Base-by-base conservation (phyloP, 805 yeast genomes). In the Teunomyces barrocoloradensis region DNA sequence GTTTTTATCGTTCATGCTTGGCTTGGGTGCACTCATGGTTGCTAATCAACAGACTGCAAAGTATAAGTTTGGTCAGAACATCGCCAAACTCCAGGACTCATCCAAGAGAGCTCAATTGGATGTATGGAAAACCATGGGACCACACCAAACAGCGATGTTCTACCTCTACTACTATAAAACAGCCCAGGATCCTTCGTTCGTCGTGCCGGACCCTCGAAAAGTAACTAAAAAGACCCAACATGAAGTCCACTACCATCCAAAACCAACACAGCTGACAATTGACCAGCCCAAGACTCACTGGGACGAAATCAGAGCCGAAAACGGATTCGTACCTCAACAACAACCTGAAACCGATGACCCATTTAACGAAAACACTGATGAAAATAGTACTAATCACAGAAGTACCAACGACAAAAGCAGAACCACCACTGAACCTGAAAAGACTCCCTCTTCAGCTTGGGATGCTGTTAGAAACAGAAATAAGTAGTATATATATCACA, bases 111-210 rank as follows among this genome's bases (percentile, higher is more conserved):
- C 55, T 17, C 62, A 60, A 45, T 50, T 54, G 35, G 49, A 52
- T 6, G 71, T 63, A 13, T 73, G 77, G 77, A 60, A 61, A 49
- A 43, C 69, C 11, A 61, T 72, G 63, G 71, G 67, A 43, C 61
- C 62, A 25, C 68, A 62, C 41, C 71, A 65, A 34, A 60, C 71
- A 5, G 63, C 71, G 4, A 49, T 69, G 25, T 73, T 71, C 53
- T 68, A 58, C 46, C 48, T 56, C 30, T 62, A 62, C 54, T 61
- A 51, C 45, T 45, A 49, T 27, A 55, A 56, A 38, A 49, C 65
- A 5, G 53, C 60, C 4, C 44, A 50, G 6, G 59, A 62, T 33
- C 60, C 63, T 2, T 45, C 52, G 13, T 55, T 53, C 27, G 55
- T 59, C 4, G 46, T 62, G 48, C 53, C 53, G 32, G 61, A 61